Base-by-base conservation (phyloP, 257 asterid species). In the Gardenia jasminoides region DNA sequence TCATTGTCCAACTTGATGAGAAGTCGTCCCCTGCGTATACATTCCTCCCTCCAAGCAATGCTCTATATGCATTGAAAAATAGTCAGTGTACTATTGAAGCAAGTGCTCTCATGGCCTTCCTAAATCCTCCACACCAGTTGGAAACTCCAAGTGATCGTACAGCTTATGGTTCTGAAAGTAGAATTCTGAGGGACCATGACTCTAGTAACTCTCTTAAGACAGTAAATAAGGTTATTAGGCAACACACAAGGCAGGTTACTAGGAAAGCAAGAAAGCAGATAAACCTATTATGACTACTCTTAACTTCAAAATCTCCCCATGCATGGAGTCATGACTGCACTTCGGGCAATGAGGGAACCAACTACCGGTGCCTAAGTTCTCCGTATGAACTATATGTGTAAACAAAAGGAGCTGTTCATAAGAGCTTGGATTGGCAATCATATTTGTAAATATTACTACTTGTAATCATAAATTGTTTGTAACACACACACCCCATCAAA, bases 1-100 rank as follows among this genome's bases (percentile, higher is more conserved):
- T 90, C 83, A 91, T 94, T 76, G 93, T 94, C 80, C 98, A 94
- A 80, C 98, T 97, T 0, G 91, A 92, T 28, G 97, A 88, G 84
- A 94, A 89, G 82, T 73, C 87, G 16, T 94, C 98, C 39, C 93
- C 97, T 8, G 83, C 88, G n/a, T 96, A 90, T 81, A 96, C 94
- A 7, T 70, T 94, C 43, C 97, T 94, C 47, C 96, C 97, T 43
- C 80, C 87, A 1, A 97, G 98, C 33, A 81, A 82, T 50, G 93
- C 87, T 19, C 79, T 94, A 16, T 90, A 91, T 75, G 71, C 83
- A 62, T 74, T 94, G 64, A 85, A 94, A 76, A 67, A 64, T 10
- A 70, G 72, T 48, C 73, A 81, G 36, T 67, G 75, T 76, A 76
- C 91, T 74, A 75, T 86, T 59, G 54, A 81, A 1, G 88, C 84